Evolutionary conservation across 768 basidiomycete species (phyloP).

Genomic region (Sporobolomyces phaffii): DNA sequence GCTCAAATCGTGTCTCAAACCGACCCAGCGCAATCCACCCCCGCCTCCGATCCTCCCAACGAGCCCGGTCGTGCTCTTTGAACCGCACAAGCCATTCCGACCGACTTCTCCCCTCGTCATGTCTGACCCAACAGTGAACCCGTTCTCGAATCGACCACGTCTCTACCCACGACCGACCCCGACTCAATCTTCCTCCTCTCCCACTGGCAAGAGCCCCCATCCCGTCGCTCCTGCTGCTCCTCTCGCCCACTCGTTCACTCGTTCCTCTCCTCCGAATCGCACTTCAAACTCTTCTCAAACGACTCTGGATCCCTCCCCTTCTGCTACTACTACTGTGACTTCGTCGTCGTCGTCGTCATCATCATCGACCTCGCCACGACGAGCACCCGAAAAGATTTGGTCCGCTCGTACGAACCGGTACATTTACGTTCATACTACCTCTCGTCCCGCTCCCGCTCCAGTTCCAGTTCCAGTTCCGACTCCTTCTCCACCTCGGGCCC

Average conservation of each 20-base stretch:
- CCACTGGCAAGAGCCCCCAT: background rate
- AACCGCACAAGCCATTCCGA: background rate
- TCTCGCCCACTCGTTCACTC: background rate
- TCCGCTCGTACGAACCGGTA: constrained; percentile 8
- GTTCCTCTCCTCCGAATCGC: background rate
- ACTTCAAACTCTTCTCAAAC: background rate
- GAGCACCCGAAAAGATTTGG: background rate
- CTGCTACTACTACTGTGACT: no score
- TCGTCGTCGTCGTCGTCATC: no score
- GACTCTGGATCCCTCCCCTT: background rate
- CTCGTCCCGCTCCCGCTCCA: background rate
- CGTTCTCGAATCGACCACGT: background rate
- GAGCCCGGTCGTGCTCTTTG: no score
- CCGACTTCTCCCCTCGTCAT: constrained; percentile 1
- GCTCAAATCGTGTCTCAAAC: background rate
- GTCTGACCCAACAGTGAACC: no score
- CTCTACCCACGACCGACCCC: no score
- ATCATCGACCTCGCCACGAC: background rate
- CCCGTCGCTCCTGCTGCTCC: background rate
- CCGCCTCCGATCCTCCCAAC: no score
- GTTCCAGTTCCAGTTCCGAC: no score
- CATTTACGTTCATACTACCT: background rate
- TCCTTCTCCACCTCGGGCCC: background rate
- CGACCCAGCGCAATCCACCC: background rate
- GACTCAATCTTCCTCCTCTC: background rate